Evolutionary conservation across 257 asterid genomes (phyloP), one percentile per base, ranked within the genome.

Genomic region (Gentiana straminea): DNA sequence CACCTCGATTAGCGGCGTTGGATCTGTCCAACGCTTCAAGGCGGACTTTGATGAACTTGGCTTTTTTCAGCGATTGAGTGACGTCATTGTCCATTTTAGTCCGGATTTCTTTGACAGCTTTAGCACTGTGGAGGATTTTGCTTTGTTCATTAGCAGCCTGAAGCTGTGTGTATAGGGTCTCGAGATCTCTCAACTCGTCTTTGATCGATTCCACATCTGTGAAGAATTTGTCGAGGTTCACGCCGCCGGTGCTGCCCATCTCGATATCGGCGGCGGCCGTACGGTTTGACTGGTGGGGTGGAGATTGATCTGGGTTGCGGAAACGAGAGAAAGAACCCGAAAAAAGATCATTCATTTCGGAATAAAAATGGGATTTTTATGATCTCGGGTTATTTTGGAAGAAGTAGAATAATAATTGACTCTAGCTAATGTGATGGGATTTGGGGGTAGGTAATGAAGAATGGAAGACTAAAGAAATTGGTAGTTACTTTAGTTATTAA

Each of bases 221-320:
- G 64, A 87, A 87, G 67, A 84, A 88, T 24, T 81, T 75, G 66
- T 80, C 84, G 3, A 86, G 84, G 55, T 86, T 80, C 34, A 73
- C 84, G 0, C 62, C 62, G 24, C 58, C 64, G 15, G 68, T 47
- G 34, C 1, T 47, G 7, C 45, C 39, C 68, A 64, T 64, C 68
- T 64, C 62, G 44, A 64, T 48, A 35, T 57, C 61, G 47, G 7
- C 12, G 4, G n/a, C 61, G 47, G 7, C 12, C 2, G n/a, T 15
- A 7, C 46, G 46, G 7, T 43, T 39, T 2, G 51, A 35, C 8
- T 24, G n/a, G 39, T 1, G 55, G 36, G 45, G 63, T 4, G 68
- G 44, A 8, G 68, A 55, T 48, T 64, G 62, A 32, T 56, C 68
- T 54, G 39, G 51, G 15, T 56, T 10, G 36, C 51, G 51, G 38